Evolutionary conservation across 2,329 filamentous ascomycete genomes (phyloP).

Genomic region (Aspergillus sp.): DNA sequence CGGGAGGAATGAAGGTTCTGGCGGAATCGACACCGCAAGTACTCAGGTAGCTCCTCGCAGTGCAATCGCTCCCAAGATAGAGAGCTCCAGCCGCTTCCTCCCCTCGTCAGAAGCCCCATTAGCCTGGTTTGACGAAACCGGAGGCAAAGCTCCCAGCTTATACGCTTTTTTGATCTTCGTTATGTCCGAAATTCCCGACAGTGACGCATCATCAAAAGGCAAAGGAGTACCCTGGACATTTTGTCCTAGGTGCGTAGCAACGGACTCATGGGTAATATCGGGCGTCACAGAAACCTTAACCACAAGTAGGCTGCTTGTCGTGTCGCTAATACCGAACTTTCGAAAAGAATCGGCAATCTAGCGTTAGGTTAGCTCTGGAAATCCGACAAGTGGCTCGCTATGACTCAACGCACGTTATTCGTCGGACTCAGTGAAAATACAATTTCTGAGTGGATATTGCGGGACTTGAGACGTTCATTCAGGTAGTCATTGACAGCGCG

Average conservation of each 20-base stretch:
- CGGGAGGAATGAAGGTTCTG: background rate
- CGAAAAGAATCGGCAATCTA: constrained; percentile 92
- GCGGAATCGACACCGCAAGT: background rate
- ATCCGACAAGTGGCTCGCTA: constrained; percentile 1
- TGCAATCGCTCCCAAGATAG: constrained; percentile 76
- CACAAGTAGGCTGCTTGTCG: constrained; percentile 71
- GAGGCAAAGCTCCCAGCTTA: constrained; percentile 68
- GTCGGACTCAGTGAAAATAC: constrained; percentile 77
- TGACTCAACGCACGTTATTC: constrained; percentile 66
- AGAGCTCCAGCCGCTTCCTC: constrained; percentile 56
- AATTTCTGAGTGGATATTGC: constrained; percentile 86
- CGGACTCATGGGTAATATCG: constrained; percentile 46
- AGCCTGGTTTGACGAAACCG: constrained; percentile 27
- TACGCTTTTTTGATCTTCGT: constrained; percentile 78
- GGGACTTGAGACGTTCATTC: constrained; percentile 66
- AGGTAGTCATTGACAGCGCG: constrained; percentile 69
- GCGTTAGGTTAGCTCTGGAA: constrained; percentile 16
- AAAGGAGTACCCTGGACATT: constrained; percentile 62
- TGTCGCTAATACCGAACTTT: constrained; percentile 75
- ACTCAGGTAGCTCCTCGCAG: constrained; percentile 59
- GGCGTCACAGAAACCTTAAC: constrained; percentile 70
- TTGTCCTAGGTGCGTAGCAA: constrained; percentile 60
- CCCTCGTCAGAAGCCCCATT: constrained; percentile 23
- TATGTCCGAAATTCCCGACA: constrained; percentile 63
- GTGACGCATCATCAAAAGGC: constrained; percentile 62